phyloP scores from a whole-genome alignment of 1,284 basidiomycete genomes.

The Moesziomyces sp. region DNA sequence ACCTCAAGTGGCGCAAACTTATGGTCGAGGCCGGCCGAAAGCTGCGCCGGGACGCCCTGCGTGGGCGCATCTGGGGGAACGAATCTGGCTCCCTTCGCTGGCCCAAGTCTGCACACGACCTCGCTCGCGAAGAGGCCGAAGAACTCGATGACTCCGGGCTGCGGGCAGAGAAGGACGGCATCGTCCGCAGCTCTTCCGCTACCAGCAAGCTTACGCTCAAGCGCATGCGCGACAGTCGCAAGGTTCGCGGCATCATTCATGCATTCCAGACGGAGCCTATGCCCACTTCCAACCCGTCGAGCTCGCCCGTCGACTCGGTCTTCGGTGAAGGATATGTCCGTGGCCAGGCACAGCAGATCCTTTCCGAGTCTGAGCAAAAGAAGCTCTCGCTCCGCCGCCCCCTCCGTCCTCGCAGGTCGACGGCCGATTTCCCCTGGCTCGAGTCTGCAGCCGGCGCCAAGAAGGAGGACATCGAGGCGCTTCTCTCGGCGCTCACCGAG shows the following conservation, averaged over 20 bases:
- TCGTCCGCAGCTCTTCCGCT: constrained; percentile 29
- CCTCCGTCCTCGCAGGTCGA: constrained; percentile 33
- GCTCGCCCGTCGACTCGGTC: constrained; percentile 22
- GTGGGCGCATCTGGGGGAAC: constrained; percentile 59
- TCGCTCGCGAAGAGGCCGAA: constrained; percentile 26
- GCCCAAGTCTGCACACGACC: constrained; percentile 36
- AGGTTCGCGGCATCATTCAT: constrained; percentile 54
- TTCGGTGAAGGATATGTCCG: constrained; percentile 52
- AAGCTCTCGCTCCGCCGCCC: constrained; percentile 38
- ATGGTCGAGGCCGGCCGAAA: constrained; percentile 60
- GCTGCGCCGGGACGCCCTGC: constrained; percentile 53
- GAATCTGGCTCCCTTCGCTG: constrained; percentile 37
- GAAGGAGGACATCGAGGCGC: constrained; percentile 34
- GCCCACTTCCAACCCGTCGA: neutral
- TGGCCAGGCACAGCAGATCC: constrained; percentile 46
- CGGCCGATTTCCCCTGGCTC: constrained; percentile 45
- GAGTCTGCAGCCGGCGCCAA: constrained; percentile 8
- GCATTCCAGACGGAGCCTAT: constrained; percentile 45
- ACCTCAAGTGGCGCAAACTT: constrained; percentile 58
- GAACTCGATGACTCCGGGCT: constrained; percentile 10
- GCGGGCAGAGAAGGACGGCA: constrained; percentile 16
- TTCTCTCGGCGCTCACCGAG: constrained; percentile 32
- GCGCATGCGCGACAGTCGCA: constrained; percentile 56
- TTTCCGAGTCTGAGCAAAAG: constrained; percentile 41
- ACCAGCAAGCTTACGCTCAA: constrained; percentile 55